Percentiles rank a stretch among this genome's conserved stretches.
Conservation (phyloP, 106 monocot genomes). For the Acorus gramineus region DNA sequence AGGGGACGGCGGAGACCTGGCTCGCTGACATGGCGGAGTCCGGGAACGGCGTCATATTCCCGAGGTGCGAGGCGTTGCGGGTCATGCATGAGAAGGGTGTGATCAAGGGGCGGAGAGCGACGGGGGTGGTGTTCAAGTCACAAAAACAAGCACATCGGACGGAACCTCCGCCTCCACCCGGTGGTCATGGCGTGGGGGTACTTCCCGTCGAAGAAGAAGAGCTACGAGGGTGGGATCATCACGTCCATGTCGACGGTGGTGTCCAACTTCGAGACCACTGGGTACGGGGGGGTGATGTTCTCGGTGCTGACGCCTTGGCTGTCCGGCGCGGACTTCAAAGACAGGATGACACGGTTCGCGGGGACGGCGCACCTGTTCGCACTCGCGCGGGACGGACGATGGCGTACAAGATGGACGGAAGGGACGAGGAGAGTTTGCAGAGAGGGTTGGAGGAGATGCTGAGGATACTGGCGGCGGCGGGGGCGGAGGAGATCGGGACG, state of each 20-base stretch:
- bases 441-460: slow-evolving; percentile 40
- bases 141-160: slow-evolving; percentile 52
- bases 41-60: slow-evolving; percentile 57
- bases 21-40: slow-evolving; percentile 47
- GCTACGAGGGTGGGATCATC: slow-evolving; percentile 53
- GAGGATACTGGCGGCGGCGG: slow-evolving; percentile 57
- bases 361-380: slow-evolving; percentile 53
- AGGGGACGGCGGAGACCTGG: slow-evolving; percentile 60
- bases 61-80: slow-evolving; percentile 25
- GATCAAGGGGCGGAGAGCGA: slow-evolving; percentile 13
- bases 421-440: slow-evolving; percentile 32
- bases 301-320: slow-evolving; percentile 46
- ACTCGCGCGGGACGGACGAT: slow-evolving; percentile 36
- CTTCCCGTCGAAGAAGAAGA: slow-evolving; percentile 39
- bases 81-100: slow-evolving; percentile 16
- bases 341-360: slow-evolving; percentile 39
- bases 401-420: slow-evolving; percentile 16
- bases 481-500: slow-evolving; percentile 72
- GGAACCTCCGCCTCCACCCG: slow-evolving; percentile 72
- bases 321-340: slow-evolving; percentile 44
- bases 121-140: slow-evolving; percentile 25
- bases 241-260: slow-evolving; percentile 35
- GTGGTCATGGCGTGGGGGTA: slow-evolving; percentile 74
- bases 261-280: background rate
- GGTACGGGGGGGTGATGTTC: slow-evolving; percentile 45